Base-by-base conservation (phyloP, 129 eudicot genomes). In the Ambrosia artemisiifolia region DNA sequence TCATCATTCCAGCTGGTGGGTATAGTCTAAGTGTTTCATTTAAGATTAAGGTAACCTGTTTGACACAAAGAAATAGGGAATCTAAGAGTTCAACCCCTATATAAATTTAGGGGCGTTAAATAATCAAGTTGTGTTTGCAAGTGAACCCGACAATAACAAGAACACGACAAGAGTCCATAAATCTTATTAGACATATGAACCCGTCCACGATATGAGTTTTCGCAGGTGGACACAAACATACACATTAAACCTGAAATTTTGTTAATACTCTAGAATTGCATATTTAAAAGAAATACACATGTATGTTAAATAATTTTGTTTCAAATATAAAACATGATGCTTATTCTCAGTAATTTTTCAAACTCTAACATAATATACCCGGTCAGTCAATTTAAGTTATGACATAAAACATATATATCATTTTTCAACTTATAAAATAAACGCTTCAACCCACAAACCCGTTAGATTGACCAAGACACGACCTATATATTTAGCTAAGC, bases 11-110 rank as follows among this genome's bases (percentile, higher is more conserved):
- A 0, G 76, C 78, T 7, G 85, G 85, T 66, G 85, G 75, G 73
- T 80, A 84, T n/a, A 84, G 72, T 81, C 88, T 74, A 14, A 81
- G 77, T 19, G 88, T 69, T 44, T 81, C 88, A 16, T 74, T 70
- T 5, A 84, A 28, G 36, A 84, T 84, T 81, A 80, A 77, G 64
- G 28, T 78, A 51, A 78, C 49, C 83, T 78, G 67, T 67, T 38
- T 49, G 13, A 48, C 57, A 69, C 6, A 60, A 36, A 19, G 60
- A 51, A 75, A 46, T 24, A 18, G 32, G 16, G 32, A 5, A 17
- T 8, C 42, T 63, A 28, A 13, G 44, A 16, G 32, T 18, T 14
- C 28, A 65, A 40, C 64, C 1, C 16, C 5, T 7, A 44, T 19
- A 47, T 46, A 1, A 38, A 4, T 5, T 38, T 38, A 38, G 43